A percentile compares a stretch with the other conserved stretches of the same genome.
Evolutionary conservation across 331 rosid genomes (phyloP).

Genomic region (Quercus phellos): DNA sequence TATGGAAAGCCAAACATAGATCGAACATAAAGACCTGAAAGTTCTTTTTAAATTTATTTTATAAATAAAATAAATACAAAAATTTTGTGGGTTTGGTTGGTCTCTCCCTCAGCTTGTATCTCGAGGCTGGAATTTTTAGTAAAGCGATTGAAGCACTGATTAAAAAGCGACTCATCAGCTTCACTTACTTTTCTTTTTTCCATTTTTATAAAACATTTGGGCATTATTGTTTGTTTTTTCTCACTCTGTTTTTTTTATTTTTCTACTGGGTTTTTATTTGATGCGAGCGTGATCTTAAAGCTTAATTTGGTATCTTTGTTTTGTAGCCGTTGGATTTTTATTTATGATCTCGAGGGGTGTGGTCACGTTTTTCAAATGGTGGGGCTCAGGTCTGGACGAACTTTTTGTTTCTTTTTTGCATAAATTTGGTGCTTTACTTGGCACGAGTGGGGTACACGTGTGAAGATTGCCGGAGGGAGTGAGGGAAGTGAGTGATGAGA

Average conservation of each 20-base stretch:
- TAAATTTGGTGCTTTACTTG: neutral
- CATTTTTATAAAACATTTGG: neutral
- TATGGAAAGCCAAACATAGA: neutral
- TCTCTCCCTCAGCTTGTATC: neutral
- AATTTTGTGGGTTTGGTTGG: constrained; percentile 28
- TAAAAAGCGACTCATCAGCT: constrained; percentile 32
- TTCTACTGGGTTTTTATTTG: neutral
- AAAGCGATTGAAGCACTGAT: constrained; percentile 35
- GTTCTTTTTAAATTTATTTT: neutral
- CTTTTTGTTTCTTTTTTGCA: neutral
- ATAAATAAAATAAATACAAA: neutral
- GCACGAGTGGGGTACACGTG: neutral
- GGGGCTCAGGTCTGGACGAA: neutral
- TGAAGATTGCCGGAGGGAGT: neutral
- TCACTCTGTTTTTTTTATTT: neutral
- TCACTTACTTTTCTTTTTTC: constrained; percentile 4
- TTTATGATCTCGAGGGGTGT: neutral
- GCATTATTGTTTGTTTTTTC: neutral
- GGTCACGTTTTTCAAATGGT: neutral
- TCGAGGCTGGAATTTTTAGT: constrained; percentile 35
- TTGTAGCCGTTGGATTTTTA: neutral
- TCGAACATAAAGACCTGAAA: constrained; percentile 1
- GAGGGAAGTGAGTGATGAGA: too few relatives aligned
- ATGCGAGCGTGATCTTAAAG: neutral
- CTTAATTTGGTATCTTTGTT: too few relatives aligned